These are phyloP conservation scores for Sedum album DNA, from an alignment of 164 flowering plant species.

Conservation along the genomic window DNA sequence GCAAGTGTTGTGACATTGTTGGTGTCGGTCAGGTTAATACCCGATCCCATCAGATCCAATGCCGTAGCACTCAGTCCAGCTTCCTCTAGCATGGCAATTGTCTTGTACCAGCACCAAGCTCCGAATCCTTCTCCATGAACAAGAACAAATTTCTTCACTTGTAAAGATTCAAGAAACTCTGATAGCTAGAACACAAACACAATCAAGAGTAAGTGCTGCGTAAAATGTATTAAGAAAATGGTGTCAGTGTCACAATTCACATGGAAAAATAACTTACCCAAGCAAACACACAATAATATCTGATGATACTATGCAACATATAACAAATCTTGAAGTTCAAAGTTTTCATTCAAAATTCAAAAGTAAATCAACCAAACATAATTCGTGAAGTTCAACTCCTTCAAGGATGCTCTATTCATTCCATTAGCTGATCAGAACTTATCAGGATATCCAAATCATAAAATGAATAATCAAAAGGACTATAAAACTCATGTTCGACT, in stretches of 20 bases:
- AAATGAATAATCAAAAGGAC: too few species aligned
- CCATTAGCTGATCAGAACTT: too few species aligned
- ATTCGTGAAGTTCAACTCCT: too few species aligned
- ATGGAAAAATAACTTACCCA: background rate
- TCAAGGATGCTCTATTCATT: background rate
- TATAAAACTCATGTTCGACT: too few species aligned
- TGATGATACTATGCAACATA: background rate
- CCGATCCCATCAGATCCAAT: too few species aligned
- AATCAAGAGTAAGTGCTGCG: background rate
- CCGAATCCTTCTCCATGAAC: conserved; percentile 99
- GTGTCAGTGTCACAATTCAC: too few species aligned
- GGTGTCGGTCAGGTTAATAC: too few species aligned
- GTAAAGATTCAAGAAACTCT: conserved; percentile 54
- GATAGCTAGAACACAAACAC: conserved; percentile 27
- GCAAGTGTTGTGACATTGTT: conserved; percentile 50
- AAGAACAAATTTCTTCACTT: too few species aligned
- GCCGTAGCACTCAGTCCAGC: too few species aligned
- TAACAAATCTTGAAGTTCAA: too few species aligned
- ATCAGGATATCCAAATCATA: conserved; percentile 47
- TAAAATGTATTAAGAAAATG: too few species aligned
- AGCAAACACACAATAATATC: background rate
- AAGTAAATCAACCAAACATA: background rate
- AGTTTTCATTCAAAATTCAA: background rate
- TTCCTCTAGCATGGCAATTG: conserved; percentile 79
- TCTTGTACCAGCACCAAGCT: conserved; percentile 99